phyloP scores from a whole-genome alignment of 345 rosid species.

The Populus davidiana region DNA sequence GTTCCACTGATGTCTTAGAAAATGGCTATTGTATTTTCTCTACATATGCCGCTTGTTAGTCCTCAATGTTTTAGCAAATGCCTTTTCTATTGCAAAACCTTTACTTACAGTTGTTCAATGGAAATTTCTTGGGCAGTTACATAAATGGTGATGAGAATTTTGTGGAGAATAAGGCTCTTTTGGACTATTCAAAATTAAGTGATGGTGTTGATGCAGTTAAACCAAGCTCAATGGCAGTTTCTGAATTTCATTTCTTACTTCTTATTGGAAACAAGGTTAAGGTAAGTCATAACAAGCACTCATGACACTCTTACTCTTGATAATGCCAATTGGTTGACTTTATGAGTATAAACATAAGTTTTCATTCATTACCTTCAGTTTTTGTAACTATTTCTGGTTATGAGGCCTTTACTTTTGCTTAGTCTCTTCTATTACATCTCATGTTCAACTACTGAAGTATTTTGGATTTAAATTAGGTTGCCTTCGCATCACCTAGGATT shows the following conservation, averaged over 20 bases:
- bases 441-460: neutral
- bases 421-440: neutral
- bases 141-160: conserved; percentile 90
- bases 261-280: conserved; percentile 91
- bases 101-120: conserved; percentile 18
- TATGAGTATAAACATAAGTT: neutral
- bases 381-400: neutral
- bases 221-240: conserved; percentile 90
- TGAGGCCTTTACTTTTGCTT: neutral
- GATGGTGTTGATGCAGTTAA: conserved; percentile 65
- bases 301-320: conserved; percentile 3
- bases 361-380: neutral
- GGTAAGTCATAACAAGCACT: conserved; percentile 51
- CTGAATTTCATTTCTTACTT: conserved; percentile 94
- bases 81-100: neutral
- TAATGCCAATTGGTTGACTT: conserved; percentile 1
- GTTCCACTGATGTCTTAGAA: neutral
- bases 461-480: neutral
- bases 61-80: conserved; percentile 1
- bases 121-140: conserved; percentile 47
- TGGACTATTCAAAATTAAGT: conserved; percentile 71
- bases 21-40: neutral
- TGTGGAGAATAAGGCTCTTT: conserved; percentile 96
- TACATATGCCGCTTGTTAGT: conserved; percentile 1
- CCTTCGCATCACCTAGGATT: neutral